These are phyloP conservation scores for Diplodia mutila DNA, from an alignment of 2,329 filamentous ascomycete species.

Conservation along the genomic window DNA sequence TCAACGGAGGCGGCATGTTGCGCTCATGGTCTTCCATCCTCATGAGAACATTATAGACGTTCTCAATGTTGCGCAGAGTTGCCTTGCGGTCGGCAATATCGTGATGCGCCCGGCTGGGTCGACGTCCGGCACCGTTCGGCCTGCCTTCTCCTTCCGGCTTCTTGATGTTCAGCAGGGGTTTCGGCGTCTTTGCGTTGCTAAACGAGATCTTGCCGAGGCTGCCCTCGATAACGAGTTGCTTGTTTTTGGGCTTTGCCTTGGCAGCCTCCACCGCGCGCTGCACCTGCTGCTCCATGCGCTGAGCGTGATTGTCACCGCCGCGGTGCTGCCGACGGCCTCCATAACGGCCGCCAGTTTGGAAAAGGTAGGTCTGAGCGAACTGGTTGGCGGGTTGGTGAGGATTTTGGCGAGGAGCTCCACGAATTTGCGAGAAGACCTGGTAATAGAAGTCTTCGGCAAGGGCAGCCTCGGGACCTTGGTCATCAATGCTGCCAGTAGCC, in stretches of 20 bases:
- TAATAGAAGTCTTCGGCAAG: conserved; percentile 97
- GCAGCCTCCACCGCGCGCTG: conserved; percentile 95
- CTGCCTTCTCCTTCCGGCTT: conserved; percentile 71
- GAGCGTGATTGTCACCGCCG: conserved; percentile 93
- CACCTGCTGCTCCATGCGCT: conserved; percentile 99
- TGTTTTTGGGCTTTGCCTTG: conserved; percentile 97
- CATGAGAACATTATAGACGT: conserved; percentile 87
- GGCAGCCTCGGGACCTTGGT: conserved; percentile 77
- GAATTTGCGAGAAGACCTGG: conserved; percentile 93
- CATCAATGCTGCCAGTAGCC: conserved; percentile 83
- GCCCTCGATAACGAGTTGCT: conserved; percentile 93
- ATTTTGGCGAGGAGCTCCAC: conserved; percentile 84
- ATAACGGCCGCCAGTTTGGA: conserved; percentile 87
- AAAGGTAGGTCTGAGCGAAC: conserved; percentile 96
- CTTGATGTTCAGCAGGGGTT: conserved; percentile 94
- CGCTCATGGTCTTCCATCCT: conserved; percentile 91
- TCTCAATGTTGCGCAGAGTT: conserved; percentile 83
- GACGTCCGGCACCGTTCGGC: conserved; percentile 51
- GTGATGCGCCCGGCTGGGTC: conserved; percentile 52
- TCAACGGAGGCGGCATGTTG: conserved; percentile 70
- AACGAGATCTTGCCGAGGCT: conserved; percentile 98
- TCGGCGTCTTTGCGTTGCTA: conserved; percentile 97
- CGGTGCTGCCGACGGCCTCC: conserved; percentile 73
- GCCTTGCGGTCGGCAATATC: conserved; percentile 76
- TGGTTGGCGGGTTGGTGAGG: conserved; percentile 92